These are phyloP conservation scores for Phytophthora constricta DNA, from an alignment of 352 stramenopile species.

Conservation along the genomic window DNA sequence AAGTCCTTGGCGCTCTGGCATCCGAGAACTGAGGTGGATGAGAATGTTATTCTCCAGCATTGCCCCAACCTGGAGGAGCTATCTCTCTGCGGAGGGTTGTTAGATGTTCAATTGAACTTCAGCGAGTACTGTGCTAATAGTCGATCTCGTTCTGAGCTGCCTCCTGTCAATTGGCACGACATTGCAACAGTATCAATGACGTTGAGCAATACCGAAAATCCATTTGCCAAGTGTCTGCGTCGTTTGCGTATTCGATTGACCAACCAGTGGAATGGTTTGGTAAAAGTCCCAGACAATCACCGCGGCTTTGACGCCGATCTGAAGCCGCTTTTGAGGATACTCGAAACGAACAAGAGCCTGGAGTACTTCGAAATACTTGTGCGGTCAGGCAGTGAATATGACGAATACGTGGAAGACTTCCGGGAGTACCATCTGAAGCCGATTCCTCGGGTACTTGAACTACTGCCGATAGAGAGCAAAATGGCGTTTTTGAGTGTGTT, in stretches of 20 bases:
- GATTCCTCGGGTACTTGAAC: neutral
- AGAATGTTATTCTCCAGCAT: neutral
- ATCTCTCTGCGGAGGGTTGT: neutral
- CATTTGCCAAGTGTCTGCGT: neutral
- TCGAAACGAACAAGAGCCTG: neutral
- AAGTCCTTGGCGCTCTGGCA: neutral
- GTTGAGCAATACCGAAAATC: neutral
- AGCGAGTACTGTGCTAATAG: neutral
- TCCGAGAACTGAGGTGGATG: neutral
- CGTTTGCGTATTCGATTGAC: neutral
- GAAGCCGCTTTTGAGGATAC: neutral
- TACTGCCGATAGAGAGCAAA: neutral
- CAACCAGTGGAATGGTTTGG: neutral
- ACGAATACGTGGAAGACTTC: neutral
- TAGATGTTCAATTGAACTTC: neutral
- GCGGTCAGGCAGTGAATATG: neutral
- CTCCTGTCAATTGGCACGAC: neutral
- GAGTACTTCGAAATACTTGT: neutral
- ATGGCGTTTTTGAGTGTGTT: neutral
- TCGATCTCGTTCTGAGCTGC: neutral
- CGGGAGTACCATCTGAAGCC: neutral
- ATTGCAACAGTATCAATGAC: neutral
- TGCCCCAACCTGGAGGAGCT: neutral
- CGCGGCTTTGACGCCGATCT: neutral
- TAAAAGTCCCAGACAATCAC: neutral